phyloP scores from a whole-genome alignment of 352 stramenopile genomes.

The Pythium folliculosum region DNA sequence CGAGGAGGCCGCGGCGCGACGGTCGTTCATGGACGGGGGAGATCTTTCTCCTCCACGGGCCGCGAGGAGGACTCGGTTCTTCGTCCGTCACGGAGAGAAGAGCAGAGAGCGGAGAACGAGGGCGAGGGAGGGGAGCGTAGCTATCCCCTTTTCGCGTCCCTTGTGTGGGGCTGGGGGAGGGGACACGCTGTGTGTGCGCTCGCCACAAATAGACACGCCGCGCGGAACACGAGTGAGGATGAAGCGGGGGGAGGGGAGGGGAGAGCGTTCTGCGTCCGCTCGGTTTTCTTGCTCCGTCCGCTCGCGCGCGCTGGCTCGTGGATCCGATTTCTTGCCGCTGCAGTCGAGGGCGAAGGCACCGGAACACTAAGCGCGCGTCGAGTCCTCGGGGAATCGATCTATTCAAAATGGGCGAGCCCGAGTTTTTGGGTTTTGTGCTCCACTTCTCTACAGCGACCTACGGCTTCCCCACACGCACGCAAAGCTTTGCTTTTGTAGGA shows the following conservation, averaged over 20 bases:
- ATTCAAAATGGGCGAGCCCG: not conserved
- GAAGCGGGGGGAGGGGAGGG: not conserved
- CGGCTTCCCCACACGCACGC: constrained; percentile 2
- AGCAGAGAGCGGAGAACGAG: not conserved
- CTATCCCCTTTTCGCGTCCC: not conserved
- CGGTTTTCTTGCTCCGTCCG: constrained; percentile 6
- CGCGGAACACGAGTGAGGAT: not conserved
- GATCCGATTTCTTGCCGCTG: not conserved
- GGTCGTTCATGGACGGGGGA: constrained; percentile 23
- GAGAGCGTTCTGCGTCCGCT: constrained; percentile 2
- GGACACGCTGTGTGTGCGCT: not conserved
- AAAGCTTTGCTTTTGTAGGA: constrained; percentile 12
- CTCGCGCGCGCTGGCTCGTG: not conserved
- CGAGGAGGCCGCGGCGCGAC: not conserved
- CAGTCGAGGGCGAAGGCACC: not conserved
- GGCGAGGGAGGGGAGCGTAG: not conserved
- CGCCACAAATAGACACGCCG: constrained; percentile 8
- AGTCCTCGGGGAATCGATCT: constrained; percentile 3
- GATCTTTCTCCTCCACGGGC: constrained; percentile 10
- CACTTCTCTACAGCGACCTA: constrained; percentile 7
- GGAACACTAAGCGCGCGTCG: no score
- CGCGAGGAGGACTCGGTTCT: not conserved
- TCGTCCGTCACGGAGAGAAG: not conserved
- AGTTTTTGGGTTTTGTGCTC: constrained; percentile 18
- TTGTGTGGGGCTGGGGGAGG: constrained; percentile 5